Evolutionary conservation across 192 early-diverging fungal species (phyloP).

Genomic region (Physocladia obscura): DNA sequence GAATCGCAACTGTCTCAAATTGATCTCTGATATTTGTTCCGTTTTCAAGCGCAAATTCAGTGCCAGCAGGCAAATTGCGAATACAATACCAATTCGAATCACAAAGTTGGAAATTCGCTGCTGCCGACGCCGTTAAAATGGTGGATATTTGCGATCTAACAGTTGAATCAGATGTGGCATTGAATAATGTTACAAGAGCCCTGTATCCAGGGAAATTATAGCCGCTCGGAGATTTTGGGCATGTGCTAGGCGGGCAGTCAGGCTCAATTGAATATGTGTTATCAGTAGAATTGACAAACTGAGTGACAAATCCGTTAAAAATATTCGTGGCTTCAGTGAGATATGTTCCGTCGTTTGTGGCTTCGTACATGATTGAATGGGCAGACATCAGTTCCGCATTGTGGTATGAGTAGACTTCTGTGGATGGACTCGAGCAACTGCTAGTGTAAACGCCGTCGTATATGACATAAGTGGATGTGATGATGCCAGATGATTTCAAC

Average conservation of each 20-base stretch:
- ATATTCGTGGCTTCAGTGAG: constrained; percentile 15
- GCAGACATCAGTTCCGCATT: constrained; percentile 18
- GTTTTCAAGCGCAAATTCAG: constrained; percentile 21
- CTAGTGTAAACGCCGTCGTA: constrained; percentile 13
- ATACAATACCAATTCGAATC: constrained; percentile 20
- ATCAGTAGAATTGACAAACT: no score
- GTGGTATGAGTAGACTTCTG: constrained; percentile 18
- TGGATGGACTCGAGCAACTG: background rate
- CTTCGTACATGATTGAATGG: constrained; percentile 7
- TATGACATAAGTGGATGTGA: background rate
- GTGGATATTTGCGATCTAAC: background rate
- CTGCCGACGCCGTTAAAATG: background rate
- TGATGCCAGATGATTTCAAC: constrained; percentile 23
- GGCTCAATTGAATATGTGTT: no score
- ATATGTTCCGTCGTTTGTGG: constrained; percentile 18
- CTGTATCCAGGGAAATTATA: constrained; percentile 11
- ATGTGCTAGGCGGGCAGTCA: background rate
- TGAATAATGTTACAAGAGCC: constrained; percentile 18
- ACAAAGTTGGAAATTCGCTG: constrained; percentile 3
- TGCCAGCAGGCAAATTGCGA: background rate
- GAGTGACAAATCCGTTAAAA: background rate
- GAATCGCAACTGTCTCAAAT: constrained; percentile 23
- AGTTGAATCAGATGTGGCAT: background rate
- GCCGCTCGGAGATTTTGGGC: background rate
- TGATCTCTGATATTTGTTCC: constrained; percentile 29